A percentile compares a stretch with the other conserved stretches of the same genome.
Conservation (phyloP, 2,329 filamentous ascomycete species). For the Penicillium sp. region DNA sequence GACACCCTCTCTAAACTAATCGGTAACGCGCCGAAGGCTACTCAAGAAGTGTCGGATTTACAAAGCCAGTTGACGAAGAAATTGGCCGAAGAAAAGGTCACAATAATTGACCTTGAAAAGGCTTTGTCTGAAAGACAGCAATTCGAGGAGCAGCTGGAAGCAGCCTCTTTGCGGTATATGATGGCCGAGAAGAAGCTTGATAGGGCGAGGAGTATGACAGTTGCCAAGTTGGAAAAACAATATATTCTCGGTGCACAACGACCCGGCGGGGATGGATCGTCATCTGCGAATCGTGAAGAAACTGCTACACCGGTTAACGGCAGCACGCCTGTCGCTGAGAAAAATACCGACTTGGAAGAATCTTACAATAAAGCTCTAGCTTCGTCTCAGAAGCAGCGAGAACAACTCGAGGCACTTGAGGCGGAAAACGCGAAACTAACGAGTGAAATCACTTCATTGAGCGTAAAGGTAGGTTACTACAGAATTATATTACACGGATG, state of each 20-base stretch:
- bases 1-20: slow-evolving; percentile 69
- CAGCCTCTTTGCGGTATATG: slow-evolving; percentile 85
- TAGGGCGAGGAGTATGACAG: slow-evolving; percentile 79
- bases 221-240: slow-evolving; percentile 87
- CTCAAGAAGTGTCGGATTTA: slow-evolving; percentile 67
- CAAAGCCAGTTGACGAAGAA: slow-evolving; percentile 72
- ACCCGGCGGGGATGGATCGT: slow-evolving; percentile 43
- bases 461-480: slow-evolving; percentile 46
- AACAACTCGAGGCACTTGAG: slow-evolving; percentile 77
- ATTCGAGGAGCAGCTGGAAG: slow-evolving; percentile 80
- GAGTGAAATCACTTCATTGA: slow-evolving; percentile 75
- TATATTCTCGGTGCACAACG: slow-evolving; percentile 65
- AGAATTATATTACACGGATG: not conserved
- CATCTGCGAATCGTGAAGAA: slow-evolving; percentile 50
- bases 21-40: slow-evolving; percentile 38
- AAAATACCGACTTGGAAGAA: slow-evolving; percentile 66
- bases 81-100: slow-evolving; percentile 77
- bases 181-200: slow-evolving; percentile 94
- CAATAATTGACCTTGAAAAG: slow-evolving; percentile 70
- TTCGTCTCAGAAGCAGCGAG: slow-evolving; percentile 75
- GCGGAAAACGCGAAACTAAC: slow-evolving; percentile 69
- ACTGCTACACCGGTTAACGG: slow-evolving; percentile 54
- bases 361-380: slow-evolving; percentile 75
- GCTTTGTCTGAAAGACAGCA: slow-evolving; percentile 75
- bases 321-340: slow-evolving; percentile 47